Evolutionary conservation across 2,329 filamentous ascomycete genomes (phyloP).

Genomic region (Alternaria triticimaculans): DNA sequence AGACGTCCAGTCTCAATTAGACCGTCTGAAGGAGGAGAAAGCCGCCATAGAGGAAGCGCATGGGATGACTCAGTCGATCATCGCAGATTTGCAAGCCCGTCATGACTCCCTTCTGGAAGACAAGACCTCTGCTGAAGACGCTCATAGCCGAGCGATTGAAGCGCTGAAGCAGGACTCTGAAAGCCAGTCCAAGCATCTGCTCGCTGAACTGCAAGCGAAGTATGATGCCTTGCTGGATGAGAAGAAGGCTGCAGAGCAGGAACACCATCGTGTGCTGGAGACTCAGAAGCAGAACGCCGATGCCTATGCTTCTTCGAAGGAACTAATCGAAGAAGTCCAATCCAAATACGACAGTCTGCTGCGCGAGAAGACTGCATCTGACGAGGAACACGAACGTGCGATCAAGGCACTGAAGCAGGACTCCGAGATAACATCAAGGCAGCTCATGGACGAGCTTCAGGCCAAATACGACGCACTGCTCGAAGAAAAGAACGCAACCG

Average conservation of each 20-base stretch:
- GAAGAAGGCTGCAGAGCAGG: slow-evolving; percentile 35
- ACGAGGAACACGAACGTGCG: slow-evolving; percentile 33
- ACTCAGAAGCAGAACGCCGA: slow-evolving; percentile 37
- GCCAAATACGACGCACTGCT: slow-evolving; percentile 19
- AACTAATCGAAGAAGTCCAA: slow-evolving; percentile 13
- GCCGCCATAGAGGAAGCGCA: slow-evolving; percentile 27
- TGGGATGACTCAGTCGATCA: slow-evolving; percentile 31
- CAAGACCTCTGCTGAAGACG: slow-evolving; percentile 38
- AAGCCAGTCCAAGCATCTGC: slow-evolving; percentile 31
- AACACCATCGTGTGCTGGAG: slow-evolving; percentile 32
- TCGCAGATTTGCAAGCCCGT: slow-evolving; percentile 40
- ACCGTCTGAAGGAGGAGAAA: slow-evolving; percentile 28
- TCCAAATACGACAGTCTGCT: slow-evolving; percentile 27
- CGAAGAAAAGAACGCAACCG: slow-evolving; percentile 1
- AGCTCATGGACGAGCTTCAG: slow-evolving; percentile 15
- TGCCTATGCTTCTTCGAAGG: slow-evolving; percentile 22
- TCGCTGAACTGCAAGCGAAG: slow-evolving; percentile 37
- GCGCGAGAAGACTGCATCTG: slow-evolving; percentile 34
- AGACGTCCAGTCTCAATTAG: slow-evolving; percentile 20
- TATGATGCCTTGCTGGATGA: slow-evolving; percentile 38
- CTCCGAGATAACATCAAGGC: slow-evolving; percentile 24
- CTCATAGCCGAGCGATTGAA: slow-evolving; percentile 37
- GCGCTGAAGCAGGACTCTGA: slow-evolving; percentile 41
- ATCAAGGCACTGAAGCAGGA: slow-evolving; percentile 35
- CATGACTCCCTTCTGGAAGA: slow-evolving; percentile 39